Percentiles rank a stretch among this genome's conserved stretches.
Conservation (phyloP, 2,329 filamentous ascomycete genomes). For the Hymenotorrendiella dingleyae region DNA sequence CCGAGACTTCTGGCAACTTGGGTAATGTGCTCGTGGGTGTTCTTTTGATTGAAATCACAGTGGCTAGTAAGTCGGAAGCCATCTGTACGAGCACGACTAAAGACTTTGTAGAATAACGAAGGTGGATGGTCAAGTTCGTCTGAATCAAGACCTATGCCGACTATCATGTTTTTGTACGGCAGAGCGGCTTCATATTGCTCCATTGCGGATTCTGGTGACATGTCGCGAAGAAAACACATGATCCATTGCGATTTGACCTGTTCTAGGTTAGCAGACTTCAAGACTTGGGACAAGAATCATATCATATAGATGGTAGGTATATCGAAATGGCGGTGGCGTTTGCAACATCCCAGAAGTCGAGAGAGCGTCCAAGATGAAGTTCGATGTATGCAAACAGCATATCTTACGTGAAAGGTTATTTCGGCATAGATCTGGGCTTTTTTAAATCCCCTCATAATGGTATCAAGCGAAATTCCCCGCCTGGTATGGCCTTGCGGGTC, state of each 20-base stretch:
- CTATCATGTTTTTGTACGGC: slow-evolving; percentile 28
- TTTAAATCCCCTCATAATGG: slow-evolving; percentile 56
- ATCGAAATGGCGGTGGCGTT: too few relatives aligned
- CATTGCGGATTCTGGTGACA: slow-evolving; percentile 52
- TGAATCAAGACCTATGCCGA: slow-evolving; percentile 60
- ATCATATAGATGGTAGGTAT: too few relatives aligned
- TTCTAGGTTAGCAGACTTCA: slow-evolving; percentile 1
- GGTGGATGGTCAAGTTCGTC: slow-evolving; percentile 50
- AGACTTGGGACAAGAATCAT: not conserved
- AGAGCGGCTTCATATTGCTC: slow-evolving; percentile 37
- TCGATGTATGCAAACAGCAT: too few relatives aligned
- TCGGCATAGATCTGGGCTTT: slow-evolving; percentile 54
- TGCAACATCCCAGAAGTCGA: too few relatives aligned
- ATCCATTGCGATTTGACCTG: slow-evolving; percentile 48
- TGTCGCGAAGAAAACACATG: slow-evolving; percentile 65
- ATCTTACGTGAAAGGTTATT: slow-evolving; percentile 51
- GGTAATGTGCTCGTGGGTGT: slow-evolving; percentile 57
- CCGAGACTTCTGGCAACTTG: slow-evolving; percentile 43
- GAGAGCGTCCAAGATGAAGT: too few relatives aligned
- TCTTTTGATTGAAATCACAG: slow-evolving; percentile 60
- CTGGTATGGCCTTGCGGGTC: slow-evolving; percentile 67
- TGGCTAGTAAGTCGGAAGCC: slow-evolving; percentile 61
- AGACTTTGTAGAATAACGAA: slow-evolving; percentile 55
- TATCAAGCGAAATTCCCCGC: slow-evolving; percentile 55
- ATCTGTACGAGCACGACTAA: slow-evolving; percentile 42